phyloP scores from a whole-genome alignment of 2,329 filamentous ascomycete species.

The Colletotrichum cordylinicola region DNA sequence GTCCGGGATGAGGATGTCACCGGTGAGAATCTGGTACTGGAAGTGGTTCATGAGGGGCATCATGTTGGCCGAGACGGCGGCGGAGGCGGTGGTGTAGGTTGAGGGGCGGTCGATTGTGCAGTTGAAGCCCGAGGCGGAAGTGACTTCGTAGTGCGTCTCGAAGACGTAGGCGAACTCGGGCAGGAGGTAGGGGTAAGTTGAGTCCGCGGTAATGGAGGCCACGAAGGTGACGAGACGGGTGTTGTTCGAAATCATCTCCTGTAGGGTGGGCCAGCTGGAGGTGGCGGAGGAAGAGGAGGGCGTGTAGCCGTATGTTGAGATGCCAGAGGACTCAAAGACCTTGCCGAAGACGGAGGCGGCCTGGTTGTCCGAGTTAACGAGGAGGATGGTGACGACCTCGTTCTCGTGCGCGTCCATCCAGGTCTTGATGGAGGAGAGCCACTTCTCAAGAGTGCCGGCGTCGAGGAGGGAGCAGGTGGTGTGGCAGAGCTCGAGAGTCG shows the following conservation, averaged over 20 bases:
- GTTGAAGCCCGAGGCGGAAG: conserved; percentile 68
- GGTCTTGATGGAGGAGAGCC: conserved; percentile 66
- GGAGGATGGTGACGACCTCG: conserved; percentile 77
- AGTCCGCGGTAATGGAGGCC: conserved; percentile 53
- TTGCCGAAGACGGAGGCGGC: conserved; percentile 58
- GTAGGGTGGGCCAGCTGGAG: conserved; percentile 73
- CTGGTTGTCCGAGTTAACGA: conserved; percentile 73
- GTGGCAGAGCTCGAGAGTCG: conserved; percentile 71
- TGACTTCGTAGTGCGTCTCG: conserved; percentile 74
- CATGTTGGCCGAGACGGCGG: conserved; percentile 62
- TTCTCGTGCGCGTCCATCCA: conserved; percentile 76
- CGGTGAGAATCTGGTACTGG: conserved; percentile 63
- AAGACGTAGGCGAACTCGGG: conserved; percentile 72
- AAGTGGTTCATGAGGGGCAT: conserved; percentile 85
- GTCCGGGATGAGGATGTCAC: conserved; percentile 66
- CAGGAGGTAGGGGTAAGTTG: conserved; percentile 62
- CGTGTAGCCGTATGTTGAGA: conserved; percentile 66
- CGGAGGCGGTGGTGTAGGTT: conserved; percentile 48
- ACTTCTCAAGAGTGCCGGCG: conserved; percentile 68
- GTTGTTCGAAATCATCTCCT: conserved; percentile 67
- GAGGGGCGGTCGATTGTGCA: conserved; percentile 74
- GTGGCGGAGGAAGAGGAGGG: conserved; percentile 50
- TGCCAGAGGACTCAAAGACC: conserved; percentile 62
- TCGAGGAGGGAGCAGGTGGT: conserved; percentile 71
- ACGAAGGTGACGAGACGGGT: conserved; percentile 75